Conservation (phyloP, 306 rosid genomes). For the Elaeagnus macrophylla region DNA sequence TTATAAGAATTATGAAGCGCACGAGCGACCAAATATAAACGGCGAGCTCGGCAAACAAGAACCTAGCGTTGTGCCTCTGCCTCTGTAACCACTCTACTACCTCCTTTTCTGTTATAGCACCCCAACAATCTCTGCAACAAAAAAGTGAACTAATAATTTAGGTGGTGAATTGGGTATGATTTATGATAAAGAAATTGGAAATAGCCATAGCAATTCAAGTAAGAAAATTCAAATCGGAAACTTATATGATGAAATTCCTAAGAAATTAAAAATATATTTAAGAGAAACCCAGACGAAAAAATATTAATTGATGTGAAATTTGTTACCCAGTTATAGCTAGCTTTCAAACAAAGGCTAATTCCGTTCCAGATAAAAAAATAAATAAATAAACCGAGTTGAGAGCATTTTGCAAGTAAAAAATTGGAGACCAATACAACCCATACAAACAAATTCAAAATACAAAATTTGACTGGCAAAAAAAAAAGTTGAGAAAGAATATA, state of each 20-base stretch:
- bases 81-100: constrained; percentile 28
- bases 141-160: constrained; percentile 7
- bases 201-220: constrained; percentile 9
- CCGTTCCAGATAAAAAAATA: no score
- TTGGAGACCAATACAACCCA: no score
- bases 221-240: background rate
- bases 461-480: background rate
- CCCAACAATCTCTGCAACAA: constrained; percentile 18
- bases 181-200: background rate
- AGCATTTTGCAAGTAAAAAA: no score
- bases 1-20: constrained; percentile 26
- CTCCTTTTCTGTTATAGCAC: constrained; percentile 18
- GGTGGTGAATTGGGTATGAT: background rate
- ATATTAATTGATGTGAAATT: background rate
- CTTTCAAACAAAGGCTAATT: no score
- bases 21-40: constrained; percentile 56
- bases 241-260: background rate
- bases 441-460: no score
- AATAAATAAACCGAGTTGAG: no score
- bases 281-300: background rate
- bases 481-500: background rate
- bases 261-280: background rate
- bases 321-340: background rate
- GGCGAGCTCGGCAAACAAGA: constrained; percentile 49
- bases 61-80: constrained; percentile 18